A percentile compares a stretch with the other conserved stretches of the same genome.
phyloP scores from a whole-genome alignment of 2,329 filamentous ascomycete species.

The Claviceps pusilla region DNA sequence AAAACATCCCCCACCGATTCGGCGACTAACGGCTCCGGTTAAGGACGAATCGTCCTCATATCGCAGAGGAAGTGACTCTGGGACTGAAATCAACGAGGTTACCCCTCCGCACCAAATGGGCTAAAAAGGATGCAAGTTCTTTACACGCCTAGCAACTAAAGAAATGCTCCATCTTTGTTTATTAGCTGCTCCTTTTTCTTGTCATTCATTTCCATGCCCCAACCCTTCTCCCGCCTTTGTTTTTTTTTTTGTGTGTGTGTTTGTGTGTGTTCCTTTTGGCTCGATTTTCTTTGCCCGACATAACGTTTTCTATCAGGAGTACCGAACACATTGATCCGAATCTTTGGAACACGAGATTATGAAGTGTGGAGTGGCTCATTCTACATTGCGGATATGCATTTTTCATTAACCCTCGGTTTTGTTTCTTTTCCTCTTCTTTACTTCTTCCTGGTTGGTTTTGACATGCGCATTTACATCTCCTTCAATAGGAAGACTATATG shows the following conservation, averaged over 20 bases:
- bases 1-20: slow-evolving; percentile 22
- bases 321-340: not conserved
- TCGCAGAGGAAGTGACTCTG: slow-evolving; percentile 22
- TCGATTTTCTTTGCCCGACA: not conserved
- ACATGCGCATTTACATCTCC: not conserved
- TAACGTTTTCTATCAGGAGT: not conserved
- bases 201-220: not conserved
- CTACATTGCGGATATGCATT: not conserved
- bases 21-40: slow-evolving; percentile 15
- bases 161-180: not conserved
- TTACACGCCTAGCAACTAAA: not conserved
- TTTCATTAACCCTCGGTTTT: not conserved
- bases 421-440: not conserved
- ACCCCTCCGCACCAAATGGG: slow-evolving; percentile 9
- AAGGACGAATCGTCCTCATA: slow-evolving; percentile 16
- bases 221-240: not conserved
- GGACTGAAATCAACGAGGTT: slow-evolving; percentile 21
- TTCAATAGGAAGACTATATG: not conserved
- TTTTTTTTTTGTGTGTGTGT: not conserved
- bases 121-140: not conserved
- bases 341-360: not conserved
- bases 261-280: too few species aligned
- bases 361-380: not conserved
- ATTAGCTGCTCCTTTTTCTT: not conserved
- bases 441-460: not conserved